Evolutionary conservation across 108 stramenopile species (phyloP), one percentile per base, ranked within the genome.

Genomic region (Fragilariopsis cylindrus): DNA sequence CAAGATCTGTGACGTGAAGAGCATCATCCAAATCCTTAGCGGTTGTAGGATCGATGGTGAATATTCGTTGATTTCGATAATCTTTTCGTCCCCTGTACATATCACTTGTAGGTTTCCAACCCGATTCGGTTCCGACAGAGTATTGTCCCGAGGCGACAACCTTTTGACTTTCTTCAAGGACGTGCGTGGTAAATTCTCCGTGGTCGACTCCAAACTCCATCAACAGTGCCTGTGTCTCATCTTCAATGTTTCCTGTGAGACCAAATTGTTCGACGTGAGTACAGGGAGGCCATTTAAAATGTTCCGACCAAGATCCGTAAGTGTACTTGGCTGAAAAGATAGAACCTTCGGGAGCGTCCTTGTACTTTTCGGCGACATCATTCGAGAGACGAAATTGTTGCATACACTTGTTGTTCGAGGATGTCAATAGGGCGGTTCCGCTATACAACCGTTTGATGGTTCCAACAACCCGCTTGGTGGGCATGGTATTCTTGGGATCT

Each of bases 11-110:
- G 43, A 98, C 78, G 71, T 96, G 93, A 50, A 98, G 83, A 12
- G 98, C 98, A 81, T 98, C 99, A 75, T 98, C 99, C 65, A 98
- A 81, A 85, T 98, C 97, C 57, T 88, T 88, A 41, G 98, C 99
- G 1, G 94, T 95, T 13, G 96, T 93, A 1, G 99, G 98, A 87
- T 98, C 98, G 44, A 99, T 99, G 40, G 96, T 96, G 69, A 96
- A 96, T 39, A 96, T 91, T 4, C 96, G 78, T 47, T 87, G 77
- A 3, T 85, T 72, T 19, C 92, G 87, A 76, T 90, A 96, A 65
- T 97, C 93, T 4, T 90, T 82, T 18, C 93, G 83, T 7, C 88
- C 88, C n/a, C 70, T 65, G 52, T 78, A 83, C 84, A 90, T 87
- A 13, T 85, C 82, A 0, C 70, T 83, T 12, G 92, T 96, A 11